These are phyloP conservation scores for Diaporthe batatas DNA, from an alignment of 2,329 filamentous ascomycete genomes.

Conservation along the genomic window DNA sequence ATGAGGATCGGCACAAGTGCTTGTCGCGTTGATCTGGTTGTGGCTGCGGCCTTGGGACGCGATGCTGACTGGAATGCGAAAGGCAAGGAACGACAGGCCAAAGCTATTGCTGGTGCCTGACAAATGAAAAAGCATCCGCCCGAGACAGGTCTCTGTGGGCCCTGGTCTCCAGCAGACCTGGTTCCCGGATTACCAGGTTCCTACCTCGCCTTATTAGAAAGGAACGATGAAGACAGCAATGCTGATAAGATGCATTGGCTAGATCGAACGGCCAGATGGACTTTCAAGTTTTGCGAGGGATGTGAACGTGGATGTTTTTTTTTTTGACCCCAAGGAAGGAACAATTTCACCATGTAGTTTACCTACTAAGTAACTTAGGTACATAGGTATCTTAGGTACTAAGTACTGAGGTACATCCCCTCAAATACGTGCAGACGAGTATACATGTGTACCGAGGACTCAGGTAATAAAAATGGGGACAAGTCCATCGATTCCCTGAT, in stretches of 20 bases:
- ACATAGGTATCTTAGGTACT: too few relatives aligned
- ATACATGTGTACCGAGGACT: too few relatives aligned
- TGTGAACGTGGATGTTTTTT: too few relatives aligned
- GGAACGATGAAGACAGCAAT: background rate
- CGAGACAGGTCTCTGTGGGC: constrained; percentile 23
- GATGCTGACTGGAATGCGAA: constrained; percentile 2
- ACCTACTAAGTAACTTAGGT: too few relatives aligned
- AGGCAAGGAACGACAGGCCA: background rate
- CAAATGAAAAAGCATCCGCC: background rate
- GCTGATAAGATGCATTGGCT: too few relatives aligned
- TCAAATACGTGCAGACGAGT: too few relatives aligned
- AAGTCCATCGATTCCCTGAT: too few relatives aligned
- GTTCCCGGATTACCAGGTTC: background rate
- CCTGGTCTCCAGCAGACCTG: background rate
- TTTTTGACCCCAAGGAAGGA: background rate
- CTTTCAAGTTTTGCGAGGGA: background rate
- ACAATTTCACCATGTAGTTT: too few relatives aligned
- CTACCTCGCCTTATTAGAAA: background rate
- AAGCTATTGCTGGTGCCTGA: background rate
- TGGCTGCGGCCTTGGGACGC: background rate
- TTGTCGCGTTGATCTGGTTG: background rate
- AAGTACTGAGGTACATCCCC: too few relatives aligned
- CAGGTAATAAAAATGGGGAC: too few relatives aligned
- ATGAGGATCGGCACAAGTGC: constrained; percentile 16
- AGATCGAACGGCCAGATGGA: background rate